phyloP scores from a whole-genome alignment of 192 early-diverging fungal genomes.

The Linnemannia zychae region DNA sequence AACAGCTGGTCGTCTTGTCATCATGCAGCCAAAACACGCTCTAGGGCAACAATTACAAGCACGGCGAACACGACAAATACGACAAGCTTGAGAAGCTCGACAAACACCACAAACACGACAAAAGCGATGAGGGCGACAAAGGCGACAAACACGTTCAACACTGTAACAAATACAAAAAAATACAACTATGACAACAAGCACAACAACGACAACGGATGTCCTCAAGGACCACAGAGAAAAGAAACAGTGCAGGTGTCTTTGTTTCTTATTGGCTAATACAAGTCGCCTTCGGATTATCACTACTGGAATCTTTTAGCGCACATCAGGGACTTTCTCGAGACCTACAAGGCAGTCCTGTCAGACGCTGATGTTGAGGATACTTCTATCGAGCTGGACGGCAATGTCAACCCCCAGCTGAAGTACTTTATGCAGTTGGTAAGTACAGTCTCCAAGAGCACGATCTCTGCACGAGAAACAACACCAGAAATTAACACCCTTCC shows the following conservation, averaged over 20 bases:
- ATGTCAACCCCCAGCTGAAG: constrained; percentile 38
- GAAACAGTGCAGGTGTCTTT: background rate
- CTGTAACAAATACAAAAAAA: background rate
- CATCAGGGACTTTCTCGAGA: constrained; percentile 54
- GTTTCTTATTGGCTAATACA: background rate
- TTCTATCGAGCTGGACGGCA: constrained; percentile 42
- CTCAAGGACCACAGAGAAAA: background rate
- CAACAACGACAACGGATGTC: background rate
- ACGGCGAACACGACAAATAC: background rate
- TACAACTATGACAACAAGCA: too few species aligned
- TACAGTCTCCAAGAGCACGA: background rate
- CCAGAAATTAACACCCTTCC: background rate
- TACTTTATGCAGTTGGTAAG: constrained; percentile 51
- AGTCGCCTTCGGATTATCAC: background rate
- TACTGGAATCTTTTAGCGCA: constrained; percentile 12
- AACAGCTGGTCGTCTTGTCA: background rate
- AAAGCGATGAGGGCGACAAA: too few species aligned
- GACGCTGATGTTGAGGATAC: constrained; percentile 51
- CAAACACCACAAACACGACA: background rate
- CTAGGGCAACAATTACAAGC: background rate
- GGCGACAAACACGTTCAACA: background rate
- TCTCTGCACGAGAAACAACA: background rate
- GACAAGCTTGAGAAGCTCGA: background rate
- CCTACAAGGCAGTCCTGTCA: constrained; percentile 48
- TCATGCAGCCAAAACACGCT: background rate